A percentile compares a stretch with the other conserved stretches of the same genome.
Conservation (phyloP, 306 rosid genomes). For the Lathyrus oleraceus region DNA sequence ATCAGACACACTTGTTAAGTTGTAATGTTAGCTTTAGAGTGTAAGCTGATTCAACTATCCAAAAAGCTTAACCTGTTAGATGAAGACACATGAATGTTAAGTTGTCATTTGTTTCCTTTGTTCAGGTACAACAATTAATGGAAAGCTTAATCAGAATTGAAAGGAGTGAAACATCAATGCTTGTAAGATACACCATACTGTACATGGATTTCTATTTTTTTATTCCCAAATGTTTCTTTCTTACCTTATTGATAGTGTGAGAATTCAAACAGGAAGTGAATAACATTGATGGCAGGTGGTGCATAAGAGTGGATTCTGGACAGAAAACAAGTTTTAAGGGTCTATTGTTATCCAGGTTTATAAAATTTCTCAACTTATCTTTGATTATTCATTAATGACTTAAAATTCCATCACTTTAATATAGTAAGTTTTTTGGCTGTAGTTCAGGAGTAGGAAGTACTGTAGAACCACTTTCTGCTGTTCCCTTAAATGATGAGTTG, state of each 20-base stretch:
- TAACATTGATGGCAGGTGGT: slow-evolving; percentile 90
- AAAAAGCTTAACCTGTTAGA: background rate
- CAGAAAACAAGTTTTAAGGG: slow-evolving; percentile 65
- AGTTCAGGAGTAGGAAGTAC: slow-evolving; percentile 68
- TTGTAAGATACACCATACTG: slow-evolving; percentile 58
- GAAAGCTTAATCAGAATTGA: slow-evolving; percentile 66
- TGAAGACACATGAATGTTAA: background rate
- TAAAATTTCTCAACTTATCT: slow-evolving; percentile 34
- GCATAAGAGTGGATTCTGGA: slow-evolving; percentile 62
- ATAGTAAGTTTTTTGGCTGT: slow-evolving; percentile 54
- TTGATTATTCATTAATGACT: background rate
- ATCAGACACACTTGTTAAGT: slow-evolving; percentile 12
- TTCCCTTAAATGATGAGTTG: slow-evolving; percentile 89
- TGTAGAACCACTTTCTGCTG: slow-evolving; percentile 79
- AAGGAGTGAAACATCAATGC: slow-evolving; percentile 54
- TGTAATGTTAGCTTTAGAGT: slow-evolving; percentile 26
- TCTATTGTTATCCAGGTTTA: slow-evolving; percentile 81
- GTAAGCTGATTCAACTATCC: background rate
- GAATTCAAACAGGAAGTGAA: slow-evolving; percentile 71
- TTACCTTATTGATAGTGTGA: slow-evolving; percentile 34
- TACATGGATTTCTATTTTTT: slow-evolving; percentile 24
- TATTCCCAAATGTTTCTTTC: slow-evolving; percentile 27
- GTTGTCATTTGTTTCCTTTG: slow-evolving; percentile 38
- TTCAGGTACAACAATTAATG: slow-evolving; percentile 75
- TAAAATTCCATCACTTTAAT: slow-evolving; percentile 45